These are phyloP conservation scores for Jatropha curcas DNA, from an alignment of 345 rosid genomes.

Conservation along the genomic window DNA sequence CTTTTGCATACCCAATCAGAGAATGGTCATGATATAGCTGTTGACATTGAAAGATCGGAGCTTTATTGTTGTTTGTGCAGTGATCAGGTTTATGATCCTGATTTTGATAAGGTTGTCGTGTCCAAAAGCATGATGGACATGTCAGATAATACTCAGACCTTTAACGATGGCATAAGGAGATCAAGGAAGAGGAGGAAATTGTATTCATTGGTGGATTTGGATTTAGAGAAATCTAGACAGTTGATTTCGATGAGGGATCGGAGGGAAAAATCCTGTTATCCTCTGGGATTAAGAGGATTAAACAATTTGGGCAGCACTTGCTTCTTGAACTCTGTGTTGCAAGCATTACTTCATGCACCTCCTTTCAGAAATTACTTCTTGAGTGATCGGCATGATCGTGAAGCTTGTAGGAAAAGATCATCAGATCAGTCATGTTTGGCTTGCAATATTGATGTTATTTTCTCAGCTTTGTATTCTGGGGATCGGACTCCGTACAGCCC, in stretches of 20 bases:
- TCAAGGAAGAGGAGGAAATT: constrained; percentile 33
- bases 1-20: constrained; percentile 24
- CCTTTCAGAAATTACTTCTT: constrained; percentile 33
- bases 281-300: constrained; percentile 34
- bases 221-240: constrained; percentile 49
- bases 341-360: constrained; percentile 32
- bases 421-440: constrained; percentile 28
- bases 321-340: constrained; percentile 37
- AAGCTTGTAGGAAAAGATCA: constrained; percentile 25
- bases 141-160: constrained; percentile 12
- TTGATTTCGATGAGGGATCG: constrained; percentile 21
- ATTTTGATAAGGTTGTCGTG: constrained; percentile 33
- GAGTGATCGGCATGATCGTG: constrained; percentile 27
- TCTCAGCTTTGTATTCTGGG: constrained; percentile 29
- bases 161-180: constrained; percentile 23
- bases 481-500: constrained; percentile 34
- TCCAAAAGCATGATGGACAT: constrained; percentile 21
- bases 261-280: constrained; percentile 33
- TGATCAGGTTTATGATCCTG: constrained; percentile 37
- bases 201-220: constrained; percentile 44
- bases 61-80: constrained; percentile 30
- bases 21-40: constrained; percentile 27
- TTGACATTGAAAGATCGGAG: constrained; percentile 34
- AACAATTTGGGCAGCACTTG: constrained; percentile 36
- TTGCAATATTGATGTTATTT: constrained; percentile 25